Percentiles rank a stretch among this genome's conserved stretches.
Evolutionary conservation across 495 filamentous ascomycete genomes (phyloP).

Genomic region (Tuber brumale): DNA sequence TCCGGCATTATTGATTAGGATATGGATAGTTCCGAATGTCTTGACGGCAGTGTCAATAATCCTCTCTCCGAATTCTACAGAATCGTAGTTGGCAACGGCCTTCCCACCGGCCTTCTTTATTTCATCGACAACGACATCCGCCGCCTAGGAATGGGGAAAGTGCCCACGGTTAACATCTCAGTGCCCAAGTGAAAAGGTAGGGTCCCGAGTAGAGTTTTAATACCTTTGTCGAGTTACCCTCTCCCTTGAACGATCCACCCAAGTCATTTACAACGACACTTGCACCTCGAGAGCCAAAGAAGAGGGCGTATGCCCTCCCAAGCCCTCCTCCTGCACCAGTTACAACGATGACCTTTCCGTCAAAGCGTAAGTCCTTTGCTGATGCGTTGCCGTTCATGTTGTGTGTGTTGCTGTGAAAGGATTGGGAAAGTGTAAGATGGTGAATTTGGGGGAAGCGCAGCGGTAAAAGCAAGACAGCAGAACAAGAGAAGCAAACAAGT

Average conservation of each 20-base stretch:
- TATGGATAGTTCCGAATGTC: slow-evolving; percentile 83
- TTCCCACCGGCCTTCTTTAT: slow-evolving; percentile 89
- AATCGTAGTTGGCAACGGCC: slow-evolving; percentile 97
- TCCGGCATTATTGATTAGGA: slow-evolving; percentile 96
- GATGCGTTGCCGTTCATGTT: slow-evolving; percentile 30
- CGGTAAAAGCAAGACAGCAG: slow-evolving; percentile 15
- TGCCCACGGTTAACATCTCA: neutral
- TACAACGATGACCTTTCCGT: slow-evolving; percentile 94
- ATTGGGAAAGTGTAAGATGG: neutral
- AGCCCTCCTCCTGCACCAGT: slow-evolving; percentile 94
- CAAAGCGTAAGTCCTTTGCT: slow-evolving; percentile 63
- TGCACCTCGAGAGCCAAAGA: slow-evolving; percentile 86
- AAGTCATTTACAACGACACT: slow-evolving; percentile 98
- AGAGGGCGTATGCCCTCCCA: slow-evolving; percentile 84
- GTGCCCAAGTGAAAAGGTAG: neutral
- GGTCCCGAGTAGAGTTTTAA: neutral
- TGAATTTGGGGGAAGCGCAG: slow-evolving; percentile 6
- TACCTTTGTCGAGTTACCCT: slow-evolving; percentile 82
- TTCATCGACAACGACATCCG: slow-evolving; percentile 91
- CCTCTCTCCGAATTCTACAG: slow-evolving; percentile 84
- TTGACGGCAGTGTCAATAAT: slow-evolving; percentile 97
- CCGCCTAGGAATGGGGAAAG: slow-evolving; percentile 57
- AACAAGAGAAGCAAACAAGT: slow-evolving; percentile 15
- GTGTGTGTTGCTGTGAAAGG: slow-evolving; percentile 8
- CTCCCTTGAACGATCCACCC: slow-evolving; percentile 87